Conservation (phyloP, 2,329 filamentous ascomycete species). For the Aureobasidium lini region DNA sequence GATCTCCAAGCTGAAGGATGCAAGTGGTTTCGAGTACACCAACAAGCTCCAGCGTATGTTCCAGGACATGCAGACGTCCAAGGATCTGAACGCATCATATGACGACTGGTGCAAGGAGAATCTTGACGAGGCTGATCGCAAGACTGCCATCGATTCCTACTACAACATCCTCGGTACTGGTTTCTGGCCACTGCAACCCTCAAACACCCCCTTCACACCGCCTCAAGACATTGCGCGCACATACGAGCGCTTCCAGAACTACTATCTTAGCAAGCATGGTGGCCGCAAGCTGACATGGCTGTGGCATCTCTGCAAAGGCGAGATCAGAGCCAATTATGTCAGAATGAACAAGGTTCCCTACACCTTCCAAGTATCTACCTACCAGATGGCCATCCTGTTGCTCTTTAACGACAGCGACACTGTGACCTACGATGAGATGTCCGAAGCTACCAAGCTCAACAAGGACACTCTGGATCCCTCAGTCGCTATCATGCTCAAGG, state of each 20-base stretch:
- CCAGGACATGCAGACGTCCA: conserved; percentile 98
- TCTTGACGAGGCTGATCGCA: conserved; percentile 57
- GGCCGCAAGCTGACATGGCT: conserved; percentile 96
- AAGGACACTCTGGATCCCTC: conserved; percentile 81
- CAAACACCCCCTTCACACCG: conserved; percentile 80
- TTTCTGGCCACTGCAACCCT: conserved; percentile 89
- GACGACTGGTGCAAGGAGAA: conserved; percentile 64
- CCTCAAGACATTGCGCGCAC: conserved; percentile 78
- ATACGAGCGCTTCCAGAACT: conserved; percentile 80
- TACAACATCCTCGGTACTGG: conserved; percentile 93
- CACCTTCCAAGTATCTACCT: conserved; percentile 95
- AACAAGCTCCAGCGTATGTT: conserved; percentile 99
- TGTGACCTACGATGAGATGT: conserved; percentile 81
- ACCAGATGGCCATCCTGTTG: conserved; percentile 92
- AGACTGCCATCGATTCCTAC: conserved; percentile 70
- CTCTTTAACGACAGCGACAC: conserved; percentile 89
- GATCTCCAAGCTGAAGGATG: conserved; percentile 98
- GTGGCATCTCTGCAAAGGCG: conserved; percentile 97
- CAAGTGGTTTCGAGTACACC: conserved; percentile 97
- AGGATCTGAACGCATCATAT: conserved; percentile 88
- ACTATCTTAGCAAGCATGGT: conserved; percentile 94
- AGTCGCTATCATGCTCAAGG: conserved; percentile 80
- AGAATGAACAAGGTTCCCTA: conserved; percentile 82
- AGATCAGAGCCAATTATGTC: conserved; percentile 89
- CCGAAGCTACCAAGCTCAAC: conserved; percentile 69